Evolutionary conservation across 2,329 filamentous ascomycete genomes (phyloP), one percentile per base, ranked within the genome.

Genomic region (Calonectria pseudoreteaudii): DNA sequence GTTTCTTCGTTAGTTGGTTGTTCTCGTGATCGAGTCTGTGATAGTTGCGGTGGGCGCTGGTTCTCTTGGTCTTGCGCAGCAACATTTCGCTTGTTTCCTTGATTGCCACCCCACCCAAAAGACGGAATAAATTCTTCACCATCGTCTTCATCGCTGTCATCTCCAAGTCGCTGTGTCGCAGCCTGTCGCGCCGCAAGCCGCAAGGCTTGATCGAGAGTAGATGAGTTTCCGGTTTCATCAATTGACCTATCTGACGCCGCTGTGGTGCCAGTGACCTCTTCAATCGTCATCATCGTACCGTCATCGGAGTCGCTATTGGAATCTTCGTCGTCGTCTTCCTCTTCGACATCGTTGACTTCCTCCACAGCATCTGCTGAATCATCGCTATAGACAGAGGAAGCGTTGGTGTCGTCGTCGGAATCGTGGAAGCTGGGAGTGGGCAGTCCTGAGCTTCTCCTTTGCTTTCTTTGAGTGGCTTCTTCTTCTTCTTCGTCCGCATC

Each of bases 221-320:
- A 92, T 76, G 93, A 95, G 9, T 94, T 94, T 67, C 82, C 84
- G 3, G 92, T 94, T 23, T 91, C 91, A 23, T 91, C 93, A 34
- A 88, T 88, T 65, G 85, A 88, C 47, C 90, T 89, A 3, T 88
- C 87, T 13, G 93, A 94, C 56, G 88, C 90, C 56, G 91, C 86
- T 20, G 93, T 94, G 31, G 91, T 92, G 38, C 91, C 91, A 2
- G 93, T 95, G 75, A 93, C 90, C 78, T 96, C 94, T 71, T 97
- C 94, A 23, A 98, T 87, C 44, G 93, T 96, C 92, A 96, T 95
- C 83, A 94, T 93, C 0, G 94, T 96, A 36, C 92, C 93, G 76
- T 94, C 93, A 65, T 93, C 93, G 53, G 94, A 93, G 75, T 94
- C 90, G 11, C 88, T 90, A 30, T 87, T 88, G 2, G 84, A 85